A percentile compares a stretch with the other conserved stretches of the same genome.
These are phyloP conservation scores for Xylaria digitata DNA, from an alignment of 2,329 filamentous ascomycete species.

Conservation along the genomic window DNA sequence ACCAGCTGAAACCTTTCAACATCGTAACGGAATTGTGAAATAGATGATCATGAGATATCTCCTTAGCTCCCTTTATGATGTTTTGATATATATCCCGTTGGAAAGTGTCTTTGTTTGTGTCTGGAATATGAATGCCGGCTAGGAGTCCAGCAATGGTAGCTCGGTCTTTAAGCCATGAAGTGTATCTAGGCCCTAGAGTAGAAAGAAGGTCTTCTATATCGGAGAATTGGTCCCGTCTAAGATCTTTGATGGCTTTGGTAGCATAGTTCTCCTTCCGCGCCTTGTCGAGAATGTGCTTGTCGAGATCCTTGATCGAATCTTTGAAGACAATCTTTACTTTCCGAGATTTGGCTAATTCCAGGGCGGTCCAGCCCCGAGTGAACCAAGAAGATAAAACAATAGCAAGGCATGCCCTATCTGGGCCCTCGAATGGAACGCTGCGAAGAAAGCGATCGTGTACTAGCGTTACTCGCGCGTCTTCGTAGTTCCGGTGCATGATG, in stretches of 20 bases:
- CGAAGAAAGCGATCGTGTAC: conserved; percentile 24
- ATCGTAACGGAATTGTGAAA: conserved; percentile 19
- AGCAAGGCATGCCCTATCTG: conserved; percentile 10
- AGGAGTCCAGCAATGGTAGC: conserved; percentile 16
- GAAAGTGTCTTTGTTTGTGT: background rate
- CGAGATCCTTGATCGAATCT: conserved; percentile 18
- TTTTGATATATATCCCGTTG: conserved; percentile 16
- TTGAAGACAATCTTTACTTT: conserved; percentile 23
- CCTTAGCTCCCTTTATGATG: background rate
- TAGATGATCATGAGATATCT: conserved; percentile 8
- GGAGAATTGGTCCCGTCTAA: background rate
- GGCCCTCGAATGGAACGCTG: background rate
- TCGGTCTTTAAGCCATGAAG: conserved; percentile 21
- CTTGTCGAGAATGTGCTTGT: conserved; percentile 14
- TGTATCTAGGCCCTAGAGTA: conserved; percentile 11
- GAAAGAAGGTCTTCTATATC: conserved; percentile 1
- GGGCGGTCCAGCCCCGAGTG: conserved; percentile 23
- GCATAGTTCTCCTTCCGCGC: background rate
- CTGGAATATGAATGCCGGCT: background rate
- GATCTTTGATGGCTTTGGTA: conserved; percentile 5
- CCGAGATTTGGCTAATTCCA: conserved; percentile 18
- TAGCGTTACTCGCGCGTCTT: conserved; percentile 9
- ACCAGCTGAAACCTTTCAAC: conserved; percentile 20
- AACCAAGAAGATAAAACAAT: conserved; percentile 23
- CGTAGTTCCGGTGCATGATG: conserved; percentile 10